phyloP scores from a whole-genome alignment of 768 basidiomycete genomes.

The Rubroboletus pulcherrimus region DNA sequence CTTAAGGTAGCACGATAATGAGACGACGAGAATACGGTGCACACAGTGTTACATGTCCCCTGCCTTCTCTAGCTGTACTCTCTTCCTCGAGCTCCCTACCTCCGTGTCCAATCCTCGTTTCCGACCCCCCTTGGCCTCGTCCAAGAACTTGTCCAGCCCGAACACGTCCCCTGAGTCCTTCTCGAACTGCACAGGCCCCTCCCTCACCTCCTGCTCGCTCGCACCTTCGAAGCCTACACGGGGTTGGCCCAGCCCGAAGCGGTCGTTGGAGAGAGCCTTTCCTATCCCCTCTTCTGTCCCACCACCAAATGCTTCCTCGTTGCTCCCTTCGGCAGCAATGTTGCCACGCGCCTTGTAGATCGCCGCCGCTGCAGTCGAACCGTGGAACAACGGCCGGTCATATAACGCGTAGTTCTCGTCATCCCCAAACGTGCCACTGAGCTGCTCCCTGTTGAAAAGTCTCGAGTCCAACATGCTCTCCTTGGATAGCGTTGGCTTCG shows the following conservation, averaged over 20 bases:
- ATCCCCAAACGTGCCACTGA: constrained; percentile 77
- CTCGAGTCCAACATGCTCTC: constrained; percentile 97
- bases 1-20: neutral
- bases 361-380: constrained; percentile 96
- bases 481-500: constrained; percentile 94
- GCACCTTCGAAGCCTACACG: constrained; percentile 91
- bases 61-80: constrained; percentile 65
- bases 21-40: neutral
- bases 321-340: constrained; percentile 61
- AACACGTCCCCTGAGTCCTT: constrained; percentile 97
- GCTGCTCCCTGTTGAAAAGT: constrained; percentile 93
- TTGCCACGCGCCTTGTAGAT: constrained; percentile 96
- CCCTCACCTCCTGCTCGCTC: constrained; percentile 73
- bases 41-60: constrained; percentile 34
- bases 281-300: constrained; percentile 95
- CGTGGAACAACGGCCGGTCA: constrained; percentile 93
- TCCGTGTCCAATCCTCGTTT: constrained; percentile 83
- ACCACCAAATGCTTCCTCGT: constrained; percentile 90
- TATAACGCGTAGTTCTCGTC: constrained; percentile 95
- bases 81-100: constrained; percentile 65
- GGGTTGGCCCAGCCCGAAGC: constrained; percentile 86
- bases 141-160: constrained; percentile 94
- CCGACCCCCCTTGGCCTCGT: constrained; percentile 93
- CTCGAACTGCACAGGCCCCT: constrained; percentile 98
- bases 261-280: constrained; percentile 86